Conservation (phyloP, 106 monocot genomes). For the Dioscorea dumetorum region DNA sequence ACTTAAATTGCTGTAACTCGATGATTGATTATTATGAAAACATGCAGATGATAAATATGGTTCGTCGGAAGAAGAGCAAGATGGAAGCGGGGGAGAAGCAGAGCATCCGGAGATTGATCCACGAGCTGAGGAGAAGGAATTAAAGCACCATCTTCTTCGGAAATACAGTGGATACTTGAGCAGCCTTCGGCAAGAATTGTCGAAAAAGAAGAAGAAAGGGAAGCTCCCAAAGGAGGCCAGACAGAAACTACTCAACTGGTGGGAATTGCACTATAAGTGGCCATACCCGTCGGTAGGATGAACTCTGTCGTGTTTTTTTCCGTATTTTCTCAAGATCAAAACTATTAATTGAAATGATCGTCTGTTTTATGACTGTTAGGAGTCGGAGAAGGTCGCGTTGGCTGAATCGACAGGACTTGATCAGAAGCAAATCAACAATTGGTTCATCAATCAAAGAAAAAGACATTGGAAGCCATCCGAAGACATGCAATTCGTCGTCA, state of each 20-base stretch:
- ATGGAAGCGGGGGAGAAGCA: slow-evolving; percentile 22
- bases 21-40: no score
- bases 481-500: slow-evolving; percentile 70
- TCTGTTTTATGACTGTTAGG: slow-evolving; percentile 22
- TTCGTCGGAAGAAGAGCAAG: slow-evolving; percentile 34
- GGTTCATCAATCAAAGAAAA: slow-evolving; percentile 87
- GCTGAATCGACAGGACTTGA: slow-evolving; percentile 76
- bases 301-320: not conserved
- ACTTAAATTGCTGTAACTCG: no score
- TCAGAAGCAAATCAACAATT: slow-evolving; percentile 87
- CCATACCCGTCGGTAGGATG: slow-evolving; percentile 67
- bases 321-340: no score
- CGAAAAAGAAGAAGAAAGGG: slow-evolving; percentile 81
- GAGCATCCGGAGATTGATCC: slow-evolving; percentile 43
- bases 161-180: slow-evolving; percentile 77
- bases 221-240: slow-evolving; percentile 87
- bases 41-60: slow-evolving; percentile 23
- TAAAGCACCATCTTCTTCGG: slow-evolving; percentile 63
- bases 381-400: slow-evolving; percentile 57
- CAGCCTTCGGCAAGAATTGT: slow-evolving; percentile 64
- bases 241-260: slow-evolving; percentile 76
- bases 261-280: slow-evolving; percentile 83
- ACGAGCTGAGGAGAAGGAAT: slow-evolving; percentile 50
- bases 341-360: not conserved
- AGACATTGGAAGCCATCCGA: slow-evolving; percentile 91